Percentiles rank a stretch among this genome's conserved stretches.
Evolutionary conservation across 495 filamentous ascomycete species (phyloP).

Genomic region (Penicillium mononematosum): DNA sequence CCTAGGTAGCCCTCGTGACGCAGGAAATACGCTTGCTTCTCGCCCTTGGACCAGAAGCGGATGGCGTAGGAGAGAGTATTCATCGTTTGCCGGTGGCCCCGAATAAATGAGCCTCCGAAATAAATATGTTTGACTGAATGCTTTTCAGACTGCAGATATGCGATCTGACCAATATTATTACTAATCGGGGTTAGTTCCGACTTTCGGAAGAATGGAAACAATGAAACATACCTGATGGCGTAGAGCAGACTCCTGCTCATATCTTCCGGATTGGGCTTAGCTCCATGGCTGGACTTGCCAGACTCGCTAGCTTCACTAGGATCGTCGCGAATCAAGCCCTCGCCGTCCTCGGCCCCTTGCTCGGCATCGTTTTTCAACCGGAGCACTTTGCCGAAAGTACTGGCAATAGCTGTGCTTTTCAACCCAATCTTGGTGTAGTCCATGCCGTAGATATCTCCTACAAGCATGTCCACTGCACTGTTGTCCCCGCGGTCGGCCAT

Average conservation of each 20-base stretch:
- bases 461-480: conserved; percentile 89
- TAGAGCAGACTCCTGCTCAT: conserved; percentile 75
- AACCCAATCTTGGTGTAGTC: conserved; percentile 94
- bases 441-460: conserved; percentile 96
- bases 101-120: conserved; percentile 95
- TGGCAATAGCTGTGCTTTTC: conserved; percentile 90
- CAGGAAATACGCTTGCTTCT: conserved; percentile 93
- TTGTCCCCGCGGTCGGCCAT: conserved; percentile 96
- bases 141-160: conserved; percentile 91
- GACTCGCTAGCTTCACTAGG: conserved; percentile 21
- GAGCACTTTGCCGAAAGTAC: conserved; percentile 95
- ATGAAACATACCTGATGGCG: conserved; percentile 61
- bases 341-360: conserved; percentile 72
- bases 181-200: conserved; percentile 40
- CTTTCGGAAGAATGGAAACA: background rate
- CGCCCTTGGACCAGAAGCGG: conserved; percentile 92
- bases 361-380: conserved; percentile 77
- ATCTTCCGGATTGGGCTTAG: conserved; percentile 60
- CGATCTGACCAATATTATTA: conserved; percentile 98
- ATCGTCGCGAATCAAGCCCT: conserved; percentile 57
- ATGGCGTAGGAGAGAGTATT: conserved; percentile 94
- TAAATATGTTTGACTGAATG: conserved; percentile 90
- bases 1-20: conserved; percentile 96
- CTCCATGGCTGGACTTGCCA: conserved; percentile 26
- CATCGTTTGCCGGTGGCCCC: conserved; percentile 95